phyloP scores from a whole-genome alignment of 208 protist genomes.

The Crithidia acanthocephali region DNA sequence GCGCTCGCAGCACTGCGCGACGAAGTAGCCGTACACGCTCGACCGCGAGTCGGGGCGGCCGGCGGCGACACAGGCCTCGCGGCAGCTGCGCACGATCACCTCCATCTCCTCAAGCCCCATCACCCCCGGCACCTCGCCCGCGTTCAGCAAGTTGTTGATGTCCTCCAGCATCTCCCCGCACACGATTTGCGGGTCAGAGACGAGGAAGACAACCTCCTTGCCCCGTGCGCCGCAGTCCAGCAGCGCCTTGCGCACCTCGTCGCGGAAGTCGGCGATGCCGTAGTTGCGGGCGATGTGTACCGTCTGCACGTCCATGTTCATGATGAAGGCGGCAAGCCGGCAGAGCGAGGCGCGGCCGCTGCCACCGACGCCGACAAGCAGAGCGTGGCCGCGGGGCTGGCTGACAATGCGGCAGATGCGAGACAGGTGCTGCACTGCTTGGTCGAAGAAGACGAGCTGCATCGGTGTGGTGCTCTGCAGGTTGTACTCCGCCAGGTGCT shows the following conservation, averaged over 20 bases:
- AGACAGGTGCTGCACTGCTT: conserved; percentile 96
- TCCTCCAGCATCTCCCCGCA: conserved; percentile 96
- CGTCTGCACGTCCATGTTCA: conserved; percentile 89
- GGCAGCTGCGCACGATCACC: conserved; percentile 86
- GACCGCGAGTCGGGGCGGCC: conserved; percentile 91
- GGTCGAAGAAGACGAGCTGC: conserved; percentile 97
- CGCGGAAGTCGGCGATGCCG: conserved; percentile 92
- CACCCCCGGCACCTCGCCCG: conserved; percentile 96
- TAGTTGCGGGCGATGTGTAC: conserved; percentile 93
- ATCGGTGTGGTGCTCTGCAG: conserved; percentile 77
- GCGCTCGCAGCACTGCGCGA: conserved; percentile 90
- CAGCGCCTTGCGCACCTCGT: conserved; percentile 93
- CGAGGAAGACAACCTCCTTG: conserved; percentile 93
- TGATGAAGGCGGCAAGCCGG: conserved; percentile 93
- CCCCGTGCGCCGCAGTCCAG: conserved; percentile 78
- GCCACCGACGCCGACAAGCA: conserved; percentile 97
- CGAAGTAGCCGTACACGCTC: conserved; percentile 92
- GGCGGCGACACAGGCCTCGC: conserved; percentile 64
- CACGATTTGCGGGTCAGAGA: conserved; percentile 96
- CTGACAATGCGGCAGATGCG: conserved; percentile 96
- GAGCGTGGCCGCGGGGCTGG: conserved; percentile 96
- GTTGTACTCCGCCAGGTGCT: conserved; percentile 95
- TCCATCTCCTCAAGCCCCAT: conserved; percentile 96
- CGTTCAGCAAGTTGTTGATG: conserved; percentile 98
- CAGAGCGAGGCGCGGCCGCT: conserved; percentile 95